Evolutionary conservation across 2,329 filamentous ascomycete genomes (phyloP).

Genomic region (Pestalotiopsis sp.): DNA sequence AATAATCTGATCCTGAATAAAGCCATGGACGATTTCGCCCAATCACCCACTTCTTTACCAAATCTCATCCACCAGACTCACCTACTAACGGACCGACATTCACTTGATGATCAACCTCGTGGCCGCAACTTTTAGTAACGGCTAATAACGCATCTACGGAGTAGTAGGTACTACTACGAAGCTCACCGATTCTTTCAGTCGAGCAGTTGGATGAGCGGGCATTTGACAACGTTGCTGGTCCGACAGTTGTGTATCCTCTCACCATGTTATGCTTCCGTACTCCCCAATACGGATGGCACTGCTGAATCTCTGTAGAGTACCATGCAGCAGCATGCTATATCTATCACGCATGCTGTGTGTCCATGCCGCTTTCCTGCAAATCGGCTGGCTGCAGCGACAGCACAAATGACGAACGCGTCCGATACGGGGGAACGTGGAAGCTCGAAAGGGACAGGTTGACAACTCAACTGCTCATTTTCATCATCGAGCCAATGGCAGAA

Average conservation of each 20-base stretch:
- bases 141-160: background rate
- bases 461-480: background rate
- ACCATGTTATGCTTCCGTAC: background rate
- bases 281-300: background rate
- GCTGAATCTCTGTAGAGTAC: background rate
- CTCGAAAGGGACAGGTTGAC: background rate
- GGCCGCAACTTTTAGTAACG: background rate
- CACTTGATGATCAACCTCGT: background rate
- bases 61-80: background rate
- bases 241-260: background rate
- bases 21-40: background rate
- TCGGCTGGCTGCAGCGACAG: constrained; percentile 8
- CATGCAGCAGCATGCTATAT: background rate
- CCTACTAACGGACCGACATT: background rate
- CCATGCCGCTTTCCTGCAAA: constrained; percentile 1
- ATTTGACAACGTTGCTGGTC: background rate
- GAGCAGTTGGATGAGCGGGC: background rate
- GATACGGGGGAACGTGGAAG: background rate
- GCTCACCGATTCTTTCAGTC: background rate
- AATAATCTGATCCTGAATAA: too few species aligned
- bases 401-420: background rate
- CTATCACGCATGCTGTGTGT: background rate
- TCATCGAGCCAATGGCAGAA: background rate
- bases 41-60: background rate
- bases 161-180: background rate